These are phyloP conservation scores for Saturnispora sekii DNA, from an alignment of 805 yeast genomes.

Conservation along the genomic window DNA sequence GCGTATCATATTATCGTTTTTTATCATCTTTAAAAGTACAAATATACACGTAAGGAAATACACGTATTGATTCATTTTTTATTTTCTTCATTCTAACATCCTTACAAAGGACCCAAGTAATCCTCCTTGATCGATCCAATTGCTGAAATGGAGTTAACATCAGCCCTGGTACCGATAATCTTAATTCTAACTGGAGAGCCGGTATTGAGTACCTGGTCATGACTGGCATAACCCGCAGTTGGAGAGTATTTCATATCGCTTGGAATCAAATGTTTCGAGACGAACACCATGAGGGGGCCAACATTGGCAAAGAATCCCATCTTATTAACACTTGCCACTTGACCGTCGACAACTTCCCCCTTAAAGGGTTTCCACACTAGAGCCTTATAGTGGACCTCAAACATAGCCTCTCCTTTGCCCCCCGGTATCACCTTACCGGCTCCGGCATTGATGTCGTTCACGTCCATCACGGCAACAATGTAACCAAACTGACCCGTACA, in stretches of 20 bases:
- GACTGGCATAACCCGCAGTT: conserved; percentile 92
- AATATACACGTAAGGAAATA: neutral
- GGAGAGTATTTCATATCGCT: conserved; percentile 90
- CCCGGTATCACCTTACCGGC: conserved; percentile 81
- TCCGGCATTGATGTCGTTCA: conserved; percentile 90
- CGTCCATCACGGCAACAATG: conserved; percentile 90
- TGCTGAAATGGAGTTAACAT: conserved; percentile 94
- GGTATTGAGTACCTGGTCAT: conserved; percentile 90
- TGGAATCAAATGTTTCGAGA: conserved; percentile 90
- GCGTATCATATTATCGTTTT: neutral
- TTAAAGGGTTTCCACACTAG: conserved; percentile 98
- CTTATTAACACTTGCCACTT: conserved; percentile 85
- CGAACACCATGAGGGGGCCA: conserved; percentile 92
- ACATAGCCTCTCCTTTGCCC: conserved; percentile 89
- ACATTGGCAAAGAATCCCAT: conserved; percentile 98
- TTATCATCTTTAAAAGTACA: conserved; percentile 4
- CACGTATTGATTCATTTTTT: too few species aligned
- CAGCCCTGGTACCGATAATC: conserved; percentile 95
- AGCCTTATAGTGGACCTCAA: conserved; percentile 91
- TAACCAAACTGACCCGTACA: conserved; percentile 99
- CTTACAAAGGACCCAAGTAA: conserved; percentile 74
- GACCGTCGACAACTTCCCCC: conserved; percentile 97
- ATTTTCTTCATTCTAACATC: neutral
- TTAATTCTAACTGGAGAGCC: conserved; percentile 90
- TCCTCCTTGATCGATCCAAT: conserved; percentile 98